Evolutionary conservation across 768 basidiomycete genomes (phyloP), one percentile per base, ranked within the genome.

Genomic region (Gautieria morchelliformis): DNA sequence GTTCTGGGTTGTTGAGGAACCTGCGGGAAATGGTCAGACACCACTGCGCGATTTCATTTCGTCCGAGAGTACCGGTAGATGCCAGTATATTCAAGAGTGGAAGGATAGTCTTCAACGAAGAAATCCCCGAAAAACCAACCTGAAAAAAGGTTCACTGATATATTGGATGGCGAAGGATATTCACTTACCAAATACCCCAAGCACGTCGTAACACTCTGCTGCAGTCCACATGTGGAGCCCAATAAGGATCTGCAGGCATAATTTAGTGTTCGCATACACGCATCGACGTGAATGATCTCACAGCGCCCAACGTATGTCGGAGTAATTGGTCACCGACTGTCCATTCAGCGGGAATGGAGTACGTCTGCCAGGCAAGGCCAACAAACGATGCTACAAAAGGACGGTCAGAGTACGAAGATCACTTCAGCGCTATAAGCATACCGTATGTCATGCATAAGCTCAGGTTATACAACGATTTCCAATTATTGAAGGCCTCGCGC

Each of bases 71-170:
- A 93, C 83, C 95, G 84, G 72, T 95, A 99, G 62, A 99, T 97
- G 33, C 96, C 96, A 53, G 93, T 94, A 68, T 98, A 98, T 59
- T 94, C 92, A 9, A 98, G 74, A 59, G 89, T 82, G 0, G 87
- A 73, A 4, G 95, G 92, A 69, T 90, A 94, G 61, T 93, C 87
- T 64, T 95, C 91, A 72, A 94, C 87, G 76, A 94, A 94, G 73
- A 95, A 95, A 71, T 95, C 92, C 22, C 93, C 93, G 63, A 96
- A 99, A 72, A 97, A 94, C 96, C 96, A 99, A 24, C 96, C 91
- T 93, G 53, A 27, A 27, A 17, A 54, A 50, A 52, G 39, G 52
- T 51, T 30, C 35, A 41, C 14, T 20, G 41, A 35, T 10, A 50
- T 37, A 48, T 8, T 2, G 17, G 39, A 8, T 39, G 37, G 12